Percentiles rank a stretch among this genome's conserved stretches.
These are phyloP conservation scores for Cyclotella cryptica DNA, from an alignment of 108 stramenopile species.

Conservation along the genomic window DNA sequence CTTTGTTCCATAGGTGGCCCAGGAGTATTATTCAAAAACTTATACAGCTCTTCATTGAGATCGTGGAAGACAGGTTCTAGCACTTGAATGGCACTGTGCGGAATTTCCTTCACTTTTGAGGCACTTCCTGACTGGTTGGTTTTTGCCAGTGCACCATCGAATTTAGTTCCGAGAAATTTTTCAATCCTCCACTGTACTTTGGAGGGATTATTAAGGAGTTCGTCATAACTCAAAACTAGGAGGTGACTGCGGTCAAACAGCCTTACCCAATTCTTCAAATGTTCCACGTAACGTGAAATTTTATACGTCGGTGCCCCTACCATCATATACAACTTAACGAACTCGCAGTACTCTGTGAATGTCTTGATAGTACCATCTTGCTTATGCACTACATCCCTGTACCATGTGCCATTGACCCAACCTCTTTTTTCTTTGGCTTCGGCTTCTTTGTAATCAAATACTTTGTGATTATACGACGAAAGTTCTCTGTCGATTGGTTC, in stretches of 20 bases:
- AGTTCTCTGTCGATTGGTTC: slow-evolving; percentile 36
- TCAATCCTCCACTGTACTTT: slow-evolving; percentile 16
- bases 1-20: slow-evolving; percentile 34
- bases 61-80: slow-evolving; percentile 3
- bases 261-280: slow-evolving; percentile 25
- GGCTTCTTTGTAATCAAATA: slow-evolving; percentile 2
- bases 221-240: slow-evolving; percentile 37
- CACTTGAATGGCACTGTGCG: background rate
- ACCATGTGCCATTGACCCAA: slow-evolving; percentile 19
- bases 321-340: background rate
- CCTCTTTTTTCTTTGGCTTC: background rate
- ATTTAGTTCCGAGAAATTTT: slow-evolving; percentile 11
- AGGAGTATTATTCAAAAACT: slow-evolving; percentile 12
- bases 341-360: slow-evolving; percentile 26
- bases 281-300: slow-evolving; percentile 20
- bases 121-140: background rate
- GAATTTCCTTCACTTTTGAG: background rate
- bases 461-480: slow-evolving; percentile 27
- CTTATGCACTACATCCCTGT: slow-evolving; percentile 15
- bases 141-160: background rate
- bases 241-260: slow-evolving; percentile 26
- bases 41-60: slow-evolving; percentile 28
- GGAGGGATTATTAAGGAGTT: background rate
- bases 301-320: background rate
- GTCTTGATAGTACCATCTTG: slow-evolving; percentile 28